Conservation (phyloP, 2,329 filamentous ascomycete species). For the Apiospora sp. region DNA sequence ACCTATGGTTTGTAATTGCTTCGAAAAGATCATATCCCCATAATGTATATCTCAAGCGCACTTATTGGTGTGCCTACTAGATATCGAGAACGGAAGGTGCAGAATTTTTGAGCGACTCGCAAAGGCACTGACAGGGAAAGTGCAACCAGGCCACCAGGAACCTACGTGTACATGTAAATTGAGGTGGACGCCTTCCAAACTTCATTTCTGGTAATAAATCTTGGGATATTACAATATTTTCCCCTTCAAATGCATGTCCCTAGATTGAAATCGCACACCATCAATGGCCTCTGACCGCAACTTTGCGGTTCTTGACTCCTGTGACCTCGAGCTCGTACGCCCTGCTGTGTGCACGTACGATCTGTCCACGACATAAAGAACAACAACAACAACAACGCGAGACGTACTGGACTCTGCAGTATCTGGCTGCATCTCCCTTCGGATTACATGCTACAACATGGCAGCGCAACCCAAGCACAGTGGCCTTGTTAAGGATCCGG, state of each 20-base stretch:
- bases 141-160: not conserved
- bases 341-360: not conserved
- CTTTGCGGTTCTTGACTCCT: conserved; percentile 1
- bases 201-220: not conserved
- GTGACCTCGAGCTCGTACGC: not conserved
- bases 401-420: conserved; percentile 14
- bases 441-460: conserved; percentile 22
- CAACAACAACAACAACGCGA: not conserved
- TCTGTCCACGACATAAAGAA: not conserved
- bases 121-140: not conserved
- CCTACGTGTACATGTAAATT: not conserved
- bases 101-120: not conserved
- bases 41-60: too few species aligned
- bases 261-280: not conserved
- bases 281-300: conserved; percentile 8
- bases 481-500: conserved; percentile 3
- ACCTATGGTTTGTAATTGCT: not conserved
- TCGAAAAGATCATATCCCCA: not conserved
- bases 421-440: conserved; percentile 1
- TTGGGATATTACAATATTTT: not conserved
- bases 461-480: conserved; percentile 7
- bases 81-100: not conserved
- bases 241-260: not conserved
- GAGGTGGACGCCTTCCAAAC: not conserved
- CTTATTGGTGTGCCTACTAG: not conserved